Evolutionary conservation across 371 early-diverging fungal species (phyloP), one percentile per base, ranked within the genome.

Genomic region (Rhizopus sp.): DNA sequence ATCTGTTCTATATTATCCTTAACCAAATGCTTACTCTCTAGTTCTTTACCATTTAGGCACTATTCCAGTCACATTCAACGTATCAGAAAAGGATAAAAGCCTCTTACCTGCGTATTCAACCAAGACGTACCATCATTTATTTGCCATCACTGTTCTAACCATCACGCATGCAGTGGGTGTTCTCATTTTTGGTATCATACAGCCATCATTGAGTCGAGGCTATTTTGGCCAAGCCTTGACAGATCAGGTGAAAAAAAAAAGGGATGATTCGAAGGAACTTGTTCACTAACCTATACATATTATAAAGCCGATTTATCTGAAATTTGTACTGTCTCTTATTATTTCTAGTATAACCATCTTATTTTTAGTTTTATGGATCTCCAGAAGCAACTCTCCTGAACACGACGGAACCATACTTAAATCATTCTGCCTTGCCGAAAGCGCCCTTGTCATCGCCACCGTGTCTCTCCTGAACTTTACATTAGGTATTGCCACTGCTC

Each of bases 401-500:
- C 65, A 72, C 46, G 69, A 59, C 65, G 59, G 78, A 63, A 71
- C 81, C 53, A 67, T 82, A 16, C 82, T 96, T 37, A 93, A 91
- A 65, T 86, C 86, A 3, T 69, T 91, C 16, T 79, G 83, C 15
- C 77, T 88, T 35, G 80, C 86, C 13, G 72, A 86, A 46, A 81
- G 90, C 33, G 93, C 90, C 4, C 67, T 88, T 38, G 68, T 78
- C 12, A 78, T 94, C n/a, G 81, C 91, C 5, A 86, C 88, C 0
- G 73, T 93, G 1, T 86, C 94, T 1, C 84, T 89, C 12, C 78
- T 92, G 53, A 96, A 96, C 72, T 93, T 93, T 55, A 89, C 89
- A 59, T 66, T 95, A 42, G 89, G 93, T 0, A 81, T 94, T 0
- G 75, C 78, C 8, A 75, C 90, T 13, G 93, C 91, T 39, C 60